These are phyloP conservation scores for Forsythia suspensa DNA, from an alignment of 257 asterid genomes.

Conservation along the genomic window DNA sequence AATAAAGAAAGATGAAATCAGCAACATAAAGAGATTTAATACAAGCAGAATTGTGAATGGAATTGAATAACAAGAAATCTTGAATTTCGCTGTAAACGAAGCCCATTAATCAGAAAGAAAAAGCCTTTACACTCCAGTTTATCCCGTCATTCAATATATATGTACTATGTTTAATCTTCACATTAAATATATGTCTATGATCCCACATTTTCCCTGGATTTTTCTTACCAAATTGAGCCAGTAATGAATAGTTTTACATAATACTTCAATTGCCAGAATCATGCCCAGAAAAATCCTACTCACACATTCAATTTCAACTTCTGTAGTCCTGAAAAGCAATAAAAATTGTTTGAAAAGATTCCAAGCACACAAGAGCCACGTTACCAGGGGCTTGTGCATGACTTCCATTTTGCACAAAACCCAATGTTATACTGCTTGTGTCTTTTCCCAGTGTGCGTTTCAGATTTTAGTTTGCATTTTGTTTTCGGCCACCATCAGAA, in stretches of 20 bases:
- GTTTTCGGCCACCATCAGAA: background rate
- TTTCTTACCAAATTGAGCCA: background rate
- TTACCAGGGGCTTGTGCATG: conserved; percentile 2
- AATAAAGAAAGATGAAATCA: too few species aligned
- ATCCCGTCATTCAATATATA: too few species aligned
- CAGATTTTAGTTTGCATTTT: background rate
- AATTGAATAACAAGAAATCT: too few species aligned
- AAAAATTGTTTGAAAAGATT: too few species aligned
- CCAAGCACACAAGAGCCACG: conserved; percentile 1
- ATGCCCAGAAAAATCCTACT: background rate
- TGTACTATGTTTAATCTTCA: too few species aligned
- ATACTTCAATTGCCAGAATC: background rate
- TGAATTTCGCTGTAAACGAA: too few species aligned
- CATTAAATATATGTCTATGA: background rate
- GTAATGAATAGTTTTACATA: background rate
- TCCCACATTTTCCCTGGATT: background rate
- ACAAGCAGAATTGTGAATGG: too few species aligned
- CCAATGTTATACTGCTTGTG: background rate
- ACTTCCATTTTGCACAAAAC: conserved; percentile 11
- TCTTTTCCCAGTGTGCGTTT: too few species aligned
- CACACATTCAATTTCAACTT: background rate
- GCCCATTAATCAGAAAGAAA: too few species aligned
- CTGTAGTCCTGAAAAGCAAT: background rate
- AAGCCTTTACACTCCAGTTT: too few species aligned
- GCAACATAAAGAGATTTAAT: too few species aligned